Conservation (phyloP, 805 yeast genomes). For the Saturnispora kantuleensis region DNA sequence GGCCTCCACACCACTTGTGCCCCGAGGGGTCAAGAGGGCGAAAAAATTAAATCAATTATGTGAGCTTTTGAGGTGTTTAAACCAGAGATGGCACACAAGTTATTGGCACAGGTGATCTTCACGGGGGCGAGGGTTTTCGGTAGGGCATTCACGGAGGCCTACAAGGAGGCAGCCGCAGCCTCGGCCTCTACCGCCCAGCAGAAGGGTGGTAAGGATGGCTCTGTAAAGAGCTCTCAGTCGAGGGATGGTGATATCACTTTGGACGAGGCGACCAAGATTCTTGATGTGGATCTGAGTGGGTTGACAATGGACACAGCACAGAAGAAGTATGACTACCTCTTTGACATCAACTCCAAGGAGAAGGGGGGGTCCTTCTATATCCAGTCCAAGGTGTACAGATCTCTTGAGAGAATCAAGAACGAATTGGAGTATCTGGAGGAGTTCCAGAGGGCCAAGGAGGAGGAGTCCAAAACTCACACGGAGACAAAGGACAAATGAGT, state of each 20-base stretch:
- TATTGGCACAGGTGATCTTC: conserved; percentile 76
- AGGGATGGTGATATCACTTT: conserved; percentile 71
- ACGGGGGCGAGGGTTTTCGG: conserved; percentile 97
- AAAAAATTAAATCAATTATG: not conserved
- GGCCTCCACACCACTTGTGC: not conserved
- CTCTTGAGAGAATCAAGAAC: conserved; percentile 80
- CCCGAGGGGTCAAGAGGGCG: not conserved
- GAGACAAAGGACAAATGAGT: not conserved
- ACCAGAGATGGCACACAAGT: conserved; percentile 70
- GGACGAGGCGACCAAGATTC: conserved; percentile 85
- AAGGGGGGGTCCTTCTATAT: conserved; percentile 93
- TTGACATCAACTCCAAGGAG: conserved; percentile 83
- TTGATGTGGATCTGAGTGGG: conserved; percentile 60
- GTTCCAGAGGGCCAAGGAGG: conserved; percentile 22
- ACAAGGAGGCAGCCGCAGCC: conserved; percentile 91
- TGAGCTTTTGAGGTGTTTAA: not conserved
- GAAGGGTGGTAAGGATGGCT: conserved; percentile 11
- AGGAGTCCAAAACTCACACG: not conserved
- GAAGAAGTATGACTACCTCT: conserved; percentile 69
- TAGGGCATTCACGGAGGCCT: conserved; percentile 92
- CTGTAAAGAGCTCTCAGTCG: conserved; percentile 36
- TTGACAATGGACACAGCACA: conserved; percentile 51
- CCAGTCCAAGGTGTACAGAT: conserved; percentile 88
- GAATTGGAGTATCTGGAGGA: conserved; percentile 58
- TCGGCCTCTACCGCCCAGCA: conserved; percentile 57